Conservation (phyloP, 192 early-diverging fungal genomes). For the Coemansia reversa region DNA sequence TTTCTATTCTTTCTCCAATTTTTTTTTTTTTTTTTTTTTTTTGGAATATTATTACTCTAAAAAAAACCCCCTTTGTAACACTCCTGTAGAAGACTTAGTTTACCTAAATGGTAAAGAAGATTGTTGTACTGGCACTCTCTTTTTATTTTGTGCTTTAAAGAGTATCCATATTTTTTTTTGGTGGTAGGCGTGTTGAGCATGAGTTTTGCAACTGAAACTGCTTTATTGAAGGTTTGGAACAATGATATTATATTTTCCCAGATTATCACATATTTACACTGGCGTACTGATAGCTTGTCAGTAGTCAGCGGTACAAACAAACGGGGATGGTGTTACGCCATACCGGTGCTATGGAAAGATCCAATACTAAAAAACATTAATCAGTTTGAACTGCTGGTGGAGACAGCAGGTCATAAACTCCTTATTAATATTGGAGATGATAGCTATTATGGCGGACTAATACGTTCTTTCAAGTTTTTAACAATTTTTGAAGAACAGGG, state of each 20-base stretch:
- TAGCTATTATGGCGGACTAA: constrained; percentile 14
- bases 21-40: too few relatives aligned
- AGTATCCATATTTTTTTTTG: not conserved
- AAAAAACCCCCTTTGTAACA: not conserved
- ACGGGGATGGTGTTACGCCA: constrained; percentile 16
- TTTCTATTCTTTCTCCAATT: too few relatives aligned
- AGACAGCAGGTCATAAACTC: not conserved
- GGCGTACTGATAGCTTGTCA: not conserved
- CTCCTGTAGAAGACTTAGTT: not conserved
- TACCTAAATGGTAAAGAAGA: not conserved
- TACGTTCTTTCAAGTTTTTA: constrained; percentile 13
- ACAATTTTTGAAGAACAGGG: constrained; percentile 20
- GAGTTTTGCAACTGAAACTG: not conserved
- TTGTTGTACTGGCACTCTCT: not conserved
- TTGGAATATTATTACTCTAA: too few relatives aligned
- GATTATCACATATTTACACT: not conserved
- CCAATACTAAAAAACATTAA: constrained; percentile 3
- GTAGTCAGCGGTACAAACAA: constrained; percentile 4
- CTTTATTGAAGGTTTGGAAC: constrained; percentile 1
- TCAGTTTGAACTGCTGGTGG: constrained; percentile 2
- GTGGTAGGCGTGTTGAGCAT: not conserved
- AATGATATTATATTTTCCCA: constrained; percentile 6
- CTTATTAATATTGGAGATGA: constrained; percentile 5
- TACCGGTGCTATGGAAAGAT: constrained; percentile 5
- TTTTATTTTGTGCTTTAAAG: not conserved